A percentile compares a stretch with the other conserved stretches of the same genome.
Evolutionary conservation across 257 asterid genomes (phyloP).

Genomic region (Verbena officinalis): DNA sequence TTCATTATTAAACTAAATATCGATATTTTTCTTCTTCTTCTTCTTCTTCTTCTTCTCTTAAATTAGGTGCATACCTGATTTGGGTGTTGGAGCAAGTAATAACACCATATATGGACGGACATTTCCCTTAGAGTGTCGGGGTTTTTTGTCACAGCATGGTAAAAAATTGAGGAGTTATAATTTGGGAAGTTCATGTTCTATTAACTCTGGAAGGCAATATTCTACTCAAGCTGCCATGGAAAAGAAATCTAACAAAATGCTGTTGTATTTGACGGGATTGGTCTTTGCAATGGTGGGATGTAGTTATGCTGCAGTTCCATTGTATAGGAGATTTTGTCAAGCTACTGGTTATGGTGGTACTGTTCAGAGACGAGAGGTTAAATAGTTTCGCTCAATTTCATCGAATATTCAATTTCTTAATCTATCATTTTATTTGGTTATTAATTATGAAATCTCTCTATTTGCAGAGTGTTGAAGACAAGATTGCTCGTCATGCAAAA

Average conservation of each 20-base stretch:
- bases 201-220: conserved; percentile 46
- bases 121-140: conserved; percentile 34
- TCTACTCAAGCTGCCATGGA: conserved; percentile 59
- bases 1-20: neutral
- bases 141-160: conserved; percentile 42
- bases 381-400: conserved; percentile 23
- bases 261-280: conserved; percentile 77
- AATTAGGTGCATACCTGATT: conserved; percentile 33
- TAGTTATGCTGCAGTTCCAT: conserved; percentile 96
- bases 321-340: conserved; percentile 93
- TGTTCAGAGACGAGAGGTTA: conserved; percentile 86
- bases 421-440: conserved; percentile 7
- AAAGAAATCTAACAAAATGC: conserved; percentile 81
- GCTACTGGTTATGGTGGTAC: conserved; percentile 99
- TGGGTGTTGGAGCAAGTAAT: conserved; percentile 29
- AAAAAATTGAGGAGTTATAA: conserved; percentile 35
- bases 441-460: conserved; percentile 19
- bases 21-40: neutral
- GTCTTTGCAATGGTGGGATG: conserved; percentile 91
- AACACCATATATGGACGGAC: conserved; percentile 26
- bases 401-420: neutral
- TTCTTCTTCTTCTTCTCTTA: conserved; percentile 5
- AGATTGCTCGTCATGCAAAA: conserved; percentile 83
- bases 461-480: conserved; percentile 86
- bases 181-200: conserved; percentile 32